Conservation (phyloP, 2,329 filamentous ascomycete genomes). For the Dothiorella sarmentorum region DNA sequence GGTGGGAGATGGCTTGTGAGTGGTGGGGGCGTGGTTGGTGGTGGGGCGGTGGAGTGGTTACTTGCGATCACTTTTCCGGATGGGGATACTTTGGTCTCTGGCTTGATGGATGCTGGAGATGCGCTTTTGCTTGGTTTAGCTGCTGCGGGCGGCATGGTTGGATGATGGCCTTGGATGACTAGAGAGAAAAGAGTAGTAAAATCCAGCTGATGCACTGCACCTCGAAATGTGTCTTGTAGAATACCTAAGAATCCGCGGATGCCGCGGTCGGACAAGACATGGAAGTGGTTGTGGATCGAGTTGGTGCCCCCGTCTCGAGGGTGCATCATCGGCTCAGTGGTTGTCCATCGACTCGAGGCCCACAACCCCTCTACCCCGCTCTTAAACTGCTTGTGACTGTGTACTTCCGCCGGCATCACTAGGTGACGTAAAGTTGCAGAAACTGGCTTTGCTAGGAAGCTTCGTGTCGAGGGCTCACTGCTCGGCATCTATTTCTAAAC, state of each 20-base stretch:
- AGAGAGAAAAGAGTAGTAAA: background rate
- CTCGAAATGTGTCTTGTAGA: background rate
- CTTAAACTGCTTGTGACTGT: too few species aligned
- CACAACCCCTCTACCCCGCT: background rate
- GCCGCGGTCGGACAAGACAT: background rate
- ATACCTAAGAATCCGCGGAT: background rate
- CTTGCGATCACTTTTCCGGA: conserved; percentile 26
- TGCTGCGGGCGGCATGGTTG: background rate
- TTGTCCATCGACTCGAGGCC: background rate
- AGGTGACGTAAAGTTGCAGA: background rate
- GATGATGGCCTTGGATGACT: background rate
- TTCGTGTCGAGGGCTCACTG: background rate
- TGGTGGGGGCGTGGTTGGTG: background rate
- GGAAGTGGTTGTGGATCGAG: background rate
- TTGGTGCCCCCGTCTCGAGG: background rate
- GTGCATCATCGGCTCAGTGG: background rate
- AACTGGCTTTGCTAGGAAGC: background rate
- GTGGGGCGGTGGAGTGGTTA: background rate
- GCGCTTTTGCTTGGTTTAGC: background rate
- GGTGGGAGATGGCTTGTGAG: conserved; percentile 21
- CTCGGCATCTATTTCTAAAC: too few species aligned
- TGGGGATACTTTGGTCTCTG: conserved; percentile 28
- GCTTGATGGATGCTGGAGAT: background rate
- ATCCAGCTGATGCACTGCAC: background rate
- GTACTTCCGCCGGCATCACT: background rate